A percentile compares a stretch with the other conserved stretches of the same genome.
Evolutionary conservation across 495 filamentous ascomycete genomes (phyloP).

Genomic region (Tuber calosporum): DNA sequence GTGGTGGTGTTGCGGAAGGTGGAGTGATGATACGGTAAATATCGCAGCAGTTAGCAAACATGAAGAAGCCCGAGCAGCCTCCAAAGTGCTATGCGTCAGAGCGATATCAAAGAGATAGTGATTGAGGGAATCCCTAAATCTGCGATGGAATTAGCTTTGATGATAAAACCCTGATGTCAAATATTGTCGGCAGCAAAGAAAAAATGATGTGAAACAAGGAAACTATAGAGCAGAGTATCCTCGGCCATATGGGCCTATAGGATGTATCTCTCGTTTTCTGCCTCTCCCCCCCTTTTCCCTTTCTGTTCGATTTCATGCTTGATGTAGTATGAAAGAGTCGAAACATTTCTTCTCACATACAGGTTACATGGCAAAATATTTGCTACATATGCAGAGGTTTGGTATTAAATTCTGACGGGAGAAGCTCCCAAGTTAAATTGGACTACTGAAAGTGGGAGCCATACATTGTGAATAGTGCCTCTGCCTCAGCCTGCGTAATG

Average conservation of each 20-base stretch:
- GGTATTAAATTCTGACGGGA: conserved; percentile 3
- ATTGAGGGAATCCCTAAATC: conserved; percentile 42
- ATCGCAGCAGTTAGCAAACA: conserved; percentile 43
- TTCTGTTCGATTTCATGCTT: neutral
- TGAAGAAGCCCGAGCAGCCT: conserved; percentile 43
- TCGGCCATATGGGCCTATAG: neutral
- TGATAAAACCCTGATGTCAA: neutral
- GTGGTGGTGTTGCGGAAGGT: conserved; percentile 43
- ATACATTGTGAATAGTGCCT: conserved; percentile 43
- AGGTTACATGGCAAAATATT: conserved; percentile 4
- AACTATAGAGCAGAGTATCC: neutral
- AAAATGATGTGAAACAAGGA: neutral
- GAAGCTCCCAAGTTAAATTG: conserved; percentile 8
- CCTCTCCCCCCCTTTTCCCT: neutral
- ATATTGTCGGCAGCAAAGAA: neutral
- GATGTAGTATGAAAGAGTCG: conserved; percentile 5
- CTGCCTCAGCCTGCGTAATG: conserved; percentile 39
- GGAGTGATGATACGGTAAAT: conserved; percentile 44
- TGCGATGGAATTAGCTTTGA: conserved; percentile 12
- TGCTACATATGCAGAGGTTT: conserved; percentile 5
- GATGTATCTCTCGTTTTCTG: neutral
- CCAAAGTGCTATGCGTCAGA: conserved; percentile 44
- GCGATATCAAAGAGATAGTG: conserved; percentile 54
- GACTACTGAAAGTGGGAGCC: conserved; percentile 3
- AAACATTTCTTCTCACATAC: conserved; percentile 7